Percentiles rank a stretch among this genome's conserved stretches.
phyloP scores from a whole-genome alignment of 805 yeast genomes.

The Debaryomyces tyrocola region DNA sequence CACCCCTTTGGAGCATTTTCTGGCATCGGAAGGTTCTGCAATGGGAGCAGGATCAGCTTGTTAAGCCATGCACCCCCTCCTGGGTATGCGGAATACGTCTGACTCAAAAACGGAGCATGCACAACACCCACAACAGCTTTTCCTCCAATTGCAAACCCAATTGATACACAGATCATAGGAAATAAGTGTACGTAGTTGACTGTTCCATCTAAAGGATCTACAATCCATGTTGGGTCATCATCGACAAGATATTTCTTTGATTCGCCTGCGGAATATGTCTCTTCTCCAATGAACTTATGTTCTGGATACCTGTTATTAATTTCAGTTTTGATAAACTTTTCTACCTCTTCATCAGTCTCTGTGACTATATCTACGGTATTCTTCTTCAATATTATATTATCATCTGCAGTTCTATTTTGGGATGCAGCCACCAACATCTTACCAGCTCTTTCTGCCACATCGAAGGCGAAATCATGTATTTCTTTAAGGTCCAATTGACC shows the following conservation, averaged over 20 bases:
- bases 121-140: conserved; percentile 13
- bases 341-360: conserved; percentile 12
- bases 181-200: conserved; percentile 15
- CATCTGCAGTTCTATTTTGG: conserved; percentile 1
- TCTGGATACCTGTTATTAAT: conserved; percentile 7
- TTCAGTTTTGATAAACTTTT: conserved; percentile 8
- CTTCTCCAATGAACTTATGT: conserved; percentile 15
- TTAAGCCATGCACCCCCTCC: conserved; percentile 15
- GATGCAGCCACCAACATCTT: conserved; percentile 8
- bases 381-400: conserved; percentile 8
- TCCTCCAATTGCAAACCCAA: conserved; percentile 13
- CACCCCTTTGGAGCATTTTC: conserved; percentile 13
- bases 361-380: conserved; percentile 16
- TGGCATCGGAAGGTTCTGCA: conserved; percentile 7
- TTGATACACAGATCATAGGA: conserved; percentile 14
- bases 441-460: conserved; percentile 13
- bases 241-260: conserved; percentile 9
- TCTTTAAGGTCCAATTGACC: conserved; percentile 7
- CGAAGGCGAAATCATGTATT: conserved; percentile 11
- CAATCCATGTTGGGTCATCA: conserved; percentile 13
- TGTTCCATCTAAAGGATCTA: conserved; percentile 16
- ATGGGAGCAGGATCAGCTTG: conserved; percentile 6
- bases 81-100: conserved; percentile 12
- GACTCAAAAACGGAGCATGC: conserved; percentile 13
- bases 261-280: conserved; percentile 12